A percentile compares a stretch with the other conserved stretches of the same genome.
These are phyloP conservation scores for Lanmaoa pseudosensibilis DNA, from an alignment of 768 basidiomycete species.

Conservation along the genomic window DNA sequence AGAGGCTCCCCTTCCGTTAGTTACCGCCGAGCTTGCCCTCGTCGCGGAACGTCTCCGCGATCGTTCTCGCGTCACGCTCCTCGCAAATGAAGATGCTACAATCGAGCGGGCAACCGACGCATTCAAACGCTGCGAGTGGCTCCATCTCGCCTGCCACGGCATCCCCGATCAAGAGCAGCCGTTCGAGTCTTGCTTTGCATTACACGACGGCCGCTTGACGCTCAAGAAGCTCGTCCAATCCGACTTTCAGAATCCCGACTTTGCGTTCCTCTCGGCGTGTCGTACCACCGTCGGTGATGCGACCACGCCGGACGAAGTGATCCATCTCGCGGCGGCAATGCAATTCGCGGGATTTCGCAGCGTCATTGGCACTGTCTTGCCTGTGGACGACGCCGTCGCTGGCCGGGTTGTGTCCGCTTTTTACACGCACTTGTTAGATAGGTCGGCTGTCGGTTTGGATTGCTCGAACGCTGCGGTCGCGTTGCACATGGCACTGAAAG, in stretches of 20 bases:
- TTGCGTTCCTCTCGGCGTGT: slow-evolving; percentile 28
- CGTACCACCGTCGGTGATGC: slow-evolving; percentile 23
- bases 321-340: slow-evolving; percentile 13
- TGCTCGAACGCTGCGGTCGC: not conserved
- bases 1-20: not conserved
- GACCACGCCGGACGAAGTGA: slow-evolving; percentile 20
- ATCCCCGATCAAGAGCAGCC: slow-evolving; percentile 3
- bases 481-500: not conserved
- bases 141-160: slow-evolving; percentile 31
- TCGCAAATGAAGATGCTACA: slow-evolving; percentile 7
- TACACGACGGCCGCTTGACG: slow-evolving; percentile 7
- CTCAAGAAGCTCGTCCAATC: slow-evolving; percentile 1
- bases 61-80: not conserved
- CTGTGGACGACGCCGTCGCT: slow-evolving; percentile 14
- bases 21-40: slow-evolving; percentile 6
- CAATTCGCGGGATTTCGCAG: slow-evolving; percentile 24
- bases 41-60: not conserved
- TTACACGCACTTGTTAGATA: slow-evolving; percentile 8
- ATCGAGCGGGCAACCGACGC: not conserved
- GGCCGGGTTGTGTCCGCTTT: slow-evolving; percentile 2
- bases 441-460: not conserved
- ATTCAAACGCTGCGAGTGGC: slow-evolving; percentile 14
- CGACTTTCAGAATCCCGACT: not conserved
- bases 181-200: slow-evolving; percentile 14
- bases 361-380: slow-evolving; percentile 29